Conservation (phyloP, 495 filamentous ascomycete species). For the Penicillium subrubescens region DNA sequence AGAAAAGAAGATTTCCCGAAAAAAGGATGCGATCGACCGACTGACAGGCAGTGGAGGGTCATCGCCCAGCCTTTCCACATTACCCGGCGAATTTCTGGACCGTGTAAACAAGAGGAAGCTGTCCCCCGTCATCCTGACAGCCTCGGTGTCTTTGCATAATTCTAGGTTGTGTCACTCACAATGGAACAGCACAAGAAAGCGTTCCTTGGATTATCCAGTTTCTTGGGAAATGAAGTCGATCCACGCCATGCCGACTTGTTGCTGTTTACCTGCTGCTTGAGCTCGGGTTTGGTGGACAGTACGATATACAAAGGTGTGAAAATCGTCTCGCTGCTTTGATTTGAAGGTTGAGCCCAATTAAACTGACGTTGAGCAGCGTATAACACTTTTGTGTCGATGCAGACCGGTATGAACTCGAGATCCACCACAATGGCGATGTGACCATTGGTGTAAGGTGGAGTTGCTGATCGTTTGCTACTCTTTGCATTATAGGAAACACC, state of each 20-base stretch:
- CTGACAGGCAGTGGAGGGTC: neutral
- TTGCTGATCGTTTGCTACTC: too few relatives aligned
- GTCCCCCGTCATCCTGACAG: neutral
- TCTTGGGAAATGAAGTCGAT: slow-evolving; percentile 37
- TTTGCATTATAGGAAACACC: slow-evolving; percentile 50
- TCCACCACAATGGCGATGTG: neutral
- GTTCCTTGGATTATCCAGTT: slow-evolving; percentile 14
- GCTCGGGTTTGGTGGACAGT: slow-evolving; percentile 53
- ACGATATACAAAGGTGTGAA: slow-evolving; percentile 49
- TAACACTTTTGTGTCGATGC: slow-evolving; percentile 58
- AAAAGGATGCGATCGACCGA: neutral
- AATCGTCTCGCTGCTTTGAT: neutral
- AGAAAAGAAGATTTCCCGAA: neutral
- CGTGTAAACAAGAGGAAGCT: neutral
- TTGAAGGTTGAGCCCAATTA: neutral
- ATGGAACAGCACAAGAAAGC: slow-evolving; percentile 12
- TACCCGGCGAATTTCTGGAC: neutral
- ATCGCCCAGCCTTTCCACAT: neutral
- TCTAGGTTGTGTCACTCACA: neutral
- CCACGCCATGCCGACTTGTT: slow-evolving; percentile 43
- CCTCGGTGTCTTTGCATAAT: neutral
- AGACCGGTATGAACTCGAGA: slow-evolving; percentile 43
- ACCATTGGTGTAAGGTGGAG: neutral
- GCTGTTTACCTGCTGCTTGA: slow-evolving; percentile 51
- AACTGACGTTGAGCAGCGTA: slow-evolving; percentile 40